Evolutionary conservation across 2,329 filamentous ascomycete genomes (phyloP), one percentile per base, ranked within the genome.

Genomic region (Keithomyces neogunnii): DNA sequence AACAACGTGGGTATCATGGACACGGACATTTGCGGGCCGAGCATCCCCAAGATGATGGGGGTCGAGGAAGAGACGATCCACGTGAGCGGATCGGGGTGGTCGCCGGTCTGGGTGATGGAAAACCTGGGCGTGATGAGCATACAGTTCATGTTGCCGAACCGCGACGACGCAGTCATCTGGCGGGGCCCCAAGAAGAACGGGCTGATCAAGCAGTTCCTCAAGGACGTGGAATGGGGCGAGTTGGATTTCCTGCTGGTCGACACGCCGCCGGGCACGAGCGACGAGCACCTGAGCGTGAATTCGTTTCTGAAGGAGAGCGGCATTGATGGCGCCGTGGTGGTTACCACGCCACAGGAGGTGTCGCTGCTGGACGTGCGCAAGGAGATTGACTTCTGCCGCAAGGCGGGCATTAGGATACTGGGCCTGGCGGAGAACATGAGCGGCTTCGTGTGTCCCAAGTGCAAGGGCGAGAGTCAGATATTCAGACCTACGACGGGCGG

Each of bases 1-100:
- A 85, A 75, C 51, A 89, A 82, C 1, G 88, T 99, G 31, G 93
- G 92, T 26, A 85, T 99, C 60, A 96, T 97, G 89, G 93, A 99
- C 69, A 95, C 93, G 5, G 93, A 99, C 68, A 96, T 99, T 56
- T 96, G 90, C 70, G 93, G 93, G 0, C 93, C 93, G 1, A 89
- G 84, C 57, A 96, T 99, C 62, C 93, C 93, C 26, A 96, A 96
- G 73, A 97, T 99, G 92, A 91, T 99, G 85, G 93, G 93, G 35
- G 92, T 96, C 1, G 91, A 96, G 69, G 74, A 82, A 30, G 92
- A 99, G 71, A 95, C 88, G 1, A 93, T 99, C 49, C 93, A 99
- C 66, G 83, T 96, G 49, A 93, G 85, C 64, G 86, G 82, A 49
- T 82, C 85, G 1, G 93, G 93, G 2, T 96, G 91, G 93, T 89